A percentile compares a stretch with the other conserved stretches of the same genome.
These are phyloP conservation scores for Amanita exitialis DNA, from an alignment of 768 basidiomycete species.

Conservation along the genomic window DNA sequence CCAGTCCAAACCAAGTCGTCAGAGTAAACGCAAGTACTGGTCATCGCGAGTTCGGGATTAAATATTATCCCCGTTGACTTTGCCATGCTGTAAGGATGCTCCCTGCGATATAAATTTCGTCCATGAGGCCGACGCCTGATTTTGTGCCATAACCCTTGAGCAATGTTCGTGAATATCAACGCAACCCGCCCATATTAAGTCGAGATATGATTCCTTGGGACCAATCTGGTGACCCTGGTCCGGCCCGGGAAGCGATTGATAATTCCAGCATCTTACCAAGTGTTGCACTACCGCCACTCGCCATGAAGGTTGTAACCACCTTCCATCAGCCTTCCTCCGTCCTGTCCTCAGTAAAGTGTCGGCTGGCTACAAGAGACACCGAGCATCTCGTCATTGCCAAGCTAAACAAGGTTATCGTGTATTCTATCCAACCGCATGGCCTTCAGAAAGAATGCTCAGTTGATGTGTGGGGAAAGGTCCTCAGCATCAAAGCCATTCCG, in stretches of 20 bases:
- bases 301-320: slow-evolving; percentile 57
- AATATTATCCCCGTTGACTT: not conserved
- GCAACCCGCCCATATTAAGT: too few relatives aligned
- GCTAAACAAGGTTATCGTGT: slow-evolving; percentile 56
- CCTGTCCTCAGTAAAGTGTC: slow-evolving; percentile 56
- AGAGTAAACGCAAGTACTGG: not conserved
- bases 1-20: not conserved
- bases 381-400: slow-evolving; percentile 67
- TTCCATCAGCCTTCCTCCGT: slow-evolving; percentile 74
- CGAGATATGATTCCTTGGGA: too few relatives aligned
- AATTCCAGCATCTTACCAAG: not conserved
- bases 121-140: too few relatives aligned
- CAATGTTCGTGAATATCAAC: too few relatives aligned
- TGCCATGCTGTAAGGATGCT: not conserved
- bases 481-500: slow-evolving; percentile 44
- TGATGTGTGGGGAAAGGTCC: slow-evolving; percentile 63
- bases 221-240: too few relatives aligned
- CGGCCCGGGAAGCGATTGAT: not conserved
- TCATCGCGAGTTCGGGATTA: not conserved
- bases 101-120: too few relatives aligned
- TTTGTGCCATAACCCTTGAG: too few relatives aligned
- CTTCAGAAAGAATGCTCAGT: slow-evolving; percentile 47
- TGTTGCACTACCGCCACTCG: not conserved
- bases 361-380: slow-evolving; percentile 38
- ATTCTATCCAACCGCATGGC: slow-evolving; percentile 51